phyloP scores from a whole-genome alignment of 2,329 filamentous ascomycete genomes.

The Aspergillus uvarum region DNA sequence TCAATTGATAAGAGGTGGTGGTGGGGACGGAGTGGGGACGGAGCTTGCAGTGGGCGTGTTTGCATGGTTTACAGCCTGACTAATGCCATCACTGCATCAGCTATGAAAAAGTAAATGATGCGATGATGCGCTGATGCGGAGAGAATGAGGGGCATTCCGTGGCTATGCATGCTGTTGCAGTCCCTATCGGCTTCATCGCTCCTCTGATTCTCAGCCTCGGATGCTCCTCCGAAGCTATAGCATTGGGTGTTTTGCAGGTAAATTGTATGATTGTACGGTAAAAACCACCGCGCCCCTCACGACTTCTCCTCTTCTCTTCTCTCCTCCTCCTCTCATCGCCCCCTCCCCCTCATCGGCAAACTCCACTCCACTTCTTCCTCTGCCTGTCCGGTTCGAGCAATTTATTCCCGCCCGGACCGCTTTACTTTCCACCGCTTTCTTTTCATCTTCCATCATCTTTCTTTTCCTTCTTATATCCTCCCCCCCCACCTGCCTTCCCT shows the following conservation, averaged over 20 bases:
- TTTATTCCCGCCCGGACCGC: conserved; percentile 10
- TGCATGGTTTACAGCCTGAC: not conserved
- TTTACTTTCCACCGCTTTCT: conserved; percentile 3
- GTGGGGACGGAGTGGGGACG: not conserved
- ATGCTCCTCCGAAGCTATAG: not conserved
- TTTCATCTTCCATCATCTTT: conserved; percentile 5
- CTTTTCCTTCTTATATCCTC: conserved; percentile 6
- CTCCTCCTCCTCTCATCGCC: conserved; percentile 13
- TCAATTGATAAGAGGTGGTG: not conserved
- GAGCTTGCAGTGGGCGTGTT: not conserved
- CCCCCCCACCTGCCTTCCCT: conserved; percentile 1
- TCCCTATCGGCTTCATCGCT: too few species aligned
- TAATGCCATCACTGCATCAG: not conserved
- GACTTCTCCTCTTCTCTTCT: conserved; percentile 2
- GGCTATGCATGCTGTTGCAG: too few species aligned
- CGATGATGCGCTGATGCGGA: not conserved
- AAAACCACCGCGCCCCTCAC: conserved; percentile 5
- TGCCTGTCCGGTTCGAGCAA: conserved; percentile 8
- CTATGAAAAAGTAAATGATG: not conserved
- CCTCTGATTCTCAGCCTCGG: not conserved
- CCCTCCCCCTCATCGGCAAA: conserved; percentile 17
- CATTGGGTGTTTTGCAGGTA: not conserved
- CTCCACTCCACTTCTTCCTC: conserved; percentile 8
- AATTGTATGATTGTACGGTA: too few species aligned
- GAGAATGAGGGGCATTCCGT: not conserved